phyloP scores from a whole-genome alignment of 495 filamentous ascomycete species.

The Cudoniella acicularis region DNA sequence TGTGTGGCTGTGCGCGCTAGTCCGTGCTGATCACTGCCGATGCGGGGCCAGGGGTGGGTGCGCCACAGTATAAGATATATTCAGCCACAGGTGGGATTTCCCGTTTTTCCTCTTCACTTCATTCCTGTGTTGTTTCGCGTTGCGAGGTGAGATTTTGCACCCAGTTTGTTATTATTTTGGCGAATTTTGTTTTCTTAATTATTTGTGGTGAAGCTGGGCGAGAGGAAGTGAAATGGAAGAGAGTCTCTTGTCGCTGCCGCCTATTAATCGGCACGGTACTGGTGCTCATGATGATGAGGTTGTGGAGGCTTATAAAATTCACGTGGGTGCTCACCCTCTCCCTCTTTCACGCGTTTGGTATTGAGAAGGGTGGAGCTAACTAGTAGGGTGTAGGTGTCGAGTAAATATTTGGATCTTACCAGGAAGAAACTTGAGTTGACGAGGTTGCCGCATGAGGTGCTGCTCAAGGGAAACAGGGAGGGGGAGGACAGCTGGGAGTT shows the following conservation, averaged over 20 bases:
- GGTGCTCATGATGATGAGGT: constrained; percentile 25
- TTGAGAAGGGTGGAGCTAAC: background rate
- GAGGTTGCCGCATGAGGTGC: constrained; percentile 46
- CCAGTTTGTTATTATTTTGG: no score
- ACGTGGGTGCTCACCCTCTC: no score
- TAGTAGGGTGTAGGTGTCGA: constrained; percentile 35
- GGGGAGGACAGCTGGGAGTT: constrained; percentile 15
- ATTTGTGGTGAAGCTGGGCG: no score
- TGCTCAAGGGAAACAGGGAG: constrained; percentile 7
- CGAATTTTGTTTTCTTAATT: no score
- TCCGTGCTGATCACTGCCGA: no score
- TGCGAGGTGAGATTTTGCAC: no score
- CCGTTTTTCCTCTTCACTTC: background rate
- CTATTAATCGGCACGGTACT: constrained; percentile 6
- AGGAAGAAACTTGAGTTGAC: constrained; percentile 52
- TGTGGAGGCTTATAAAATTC: constrained; percentile 39
- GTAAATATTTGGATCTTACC: constrained; percentile 22
- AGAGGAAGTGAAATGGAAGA: background rate
- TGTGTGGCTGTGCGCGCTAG: no score
- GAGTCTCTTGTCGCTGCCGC: background rate
- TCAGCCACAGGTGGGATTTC: background rate
- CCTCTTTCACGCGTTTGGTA: no score
- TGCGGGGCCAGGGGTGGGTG: no score
- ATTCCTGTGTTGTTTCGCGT: no score
- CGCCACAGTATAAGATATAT: background rate